Evolutionary conservation across 345 rosid species (phyloP).

Genomic region (Dovyalis caffra): DNA sequence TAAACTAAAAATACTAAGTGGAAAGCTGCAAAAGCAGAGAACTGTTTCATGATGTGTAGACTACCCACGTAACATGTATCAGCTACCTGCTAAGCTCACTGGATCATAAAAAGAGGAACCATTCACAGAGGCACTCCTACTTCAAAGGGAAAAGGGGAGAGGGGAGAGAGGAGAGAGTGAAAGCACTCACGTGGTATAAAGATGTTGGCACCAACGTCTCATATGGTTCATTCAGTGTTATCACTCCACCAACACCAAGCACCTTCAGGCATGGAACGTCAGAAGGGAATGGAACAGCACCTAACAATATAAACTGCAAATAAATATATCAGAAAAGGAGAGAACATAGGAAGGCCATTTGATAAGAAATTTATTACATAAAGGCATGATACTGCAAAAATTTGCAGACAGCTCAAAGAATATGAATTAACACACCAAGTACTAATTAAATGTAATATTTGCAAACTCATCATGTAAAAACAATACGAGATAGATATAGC

Average conservation of each 20-base stretch:
- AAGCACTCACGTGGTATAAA: conserved; percentile 30
- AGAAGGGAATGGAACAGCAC: conserved; percentile 37
- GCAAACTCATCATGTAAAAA: not conserved
- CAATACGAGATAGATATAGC: not conserved
- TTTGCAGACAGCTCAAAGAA: not conserved
- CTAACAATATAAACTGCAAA: conserved; percentile 31
- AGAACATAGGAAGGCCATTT: not conserved
- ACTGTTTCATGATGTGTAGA: not conserved
- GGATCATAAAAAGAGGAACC: not conserved
- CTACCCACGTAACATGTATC: not conserved
- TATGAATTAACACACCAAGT: not conserved
- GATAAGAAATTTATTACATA: not conserved
- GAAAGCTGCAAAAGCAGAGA: not conserved
- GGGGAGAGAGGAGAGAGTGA: not conserved
- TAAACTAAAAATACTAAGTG: not conserved
- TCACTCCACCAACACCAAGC: conserved; percentile 32
- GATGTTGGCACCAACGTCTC: conserved; percentile 37
- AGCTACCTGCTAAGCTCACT: not conserved
- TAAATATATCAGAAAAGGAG: not conserved
- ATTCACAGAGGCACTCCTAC: not conserved
- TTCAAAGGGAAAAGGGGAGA: not conserved
- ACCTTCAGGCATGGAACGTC: conserved; percentile 35
- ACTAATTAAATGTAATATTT: not conserved
- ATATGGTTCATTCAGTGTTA: conserved; percentile 33
- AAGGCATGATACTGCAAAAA: not conserved